These are phyloP conservation scores for Citrullus colocynthis DNA, from an alignment of 306 rosid species.

Conservation along the genomic window DNA sequence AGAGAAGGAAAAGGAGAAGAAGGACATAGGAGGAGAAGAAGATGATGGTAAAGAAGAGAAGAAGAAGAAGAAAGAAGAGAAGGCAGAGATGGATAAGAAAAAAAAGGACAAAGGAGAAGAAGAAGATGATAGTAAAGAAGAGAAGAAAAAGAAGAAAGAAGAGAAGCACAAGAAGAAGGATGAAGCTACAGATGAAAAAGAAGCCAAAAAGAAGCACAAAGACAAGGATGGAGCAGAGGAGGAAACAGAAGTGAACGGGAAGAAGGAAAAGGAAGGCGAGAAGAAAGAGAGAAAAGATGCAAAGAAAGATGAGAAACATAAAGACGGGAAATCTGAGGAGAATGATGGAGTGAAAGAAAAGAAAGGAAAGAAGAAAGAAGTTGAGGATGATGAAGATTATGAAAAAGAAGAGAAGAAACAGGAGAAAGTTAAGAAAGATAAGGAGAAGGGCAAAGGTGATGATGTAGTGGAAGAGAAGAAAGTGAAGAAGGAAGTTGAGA, in stretches of 20 bases:
- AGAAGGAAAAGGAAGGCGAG: not conserved
- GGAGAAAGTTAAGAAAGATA: not conserved
- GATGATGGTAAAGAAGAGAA: not conserved
- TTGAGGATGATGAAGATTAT: not conserved
- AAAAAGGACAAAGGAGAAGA: not conserved
- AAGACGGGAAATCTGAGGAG: not conserved
- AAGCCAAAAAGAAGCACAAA: not conserved
- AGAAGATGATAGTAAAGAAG: constrained; percentile 7
- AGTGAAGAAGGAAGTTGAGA: constrained; percentile 5
- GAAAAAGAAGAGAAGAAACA: not conserved
- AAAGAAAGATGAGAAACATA: not conserved
- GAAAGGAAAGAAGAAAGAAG: constrained; percentile 12
- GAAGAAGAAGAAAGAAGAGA: not conserved
- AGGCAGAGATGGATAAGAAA: not conserved
- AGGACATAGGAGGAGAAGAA: not conserved
- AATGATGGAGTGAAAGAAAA: constrained; percentile 11
- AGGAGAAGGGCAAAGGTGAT: not conserved
- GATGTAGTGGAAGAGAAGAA: constrained; percentile 1
- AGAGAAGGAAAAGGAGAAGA: not conserved
- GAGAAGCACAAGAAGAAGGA: constrained; percentile 12
- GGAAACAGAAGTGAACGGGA: not conserved
- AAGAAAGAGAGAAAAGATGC: not conserved
- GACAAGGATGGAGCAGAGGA: not conserved
- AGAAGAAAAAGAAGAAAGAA: constrained; percentile 3
- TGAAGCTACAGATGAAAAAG: not conserved